Evolutionary conservation across 768 basidiomycete genomes (phyloP).

Genomic region (Coprinopsis strossmayeri): DNA sequence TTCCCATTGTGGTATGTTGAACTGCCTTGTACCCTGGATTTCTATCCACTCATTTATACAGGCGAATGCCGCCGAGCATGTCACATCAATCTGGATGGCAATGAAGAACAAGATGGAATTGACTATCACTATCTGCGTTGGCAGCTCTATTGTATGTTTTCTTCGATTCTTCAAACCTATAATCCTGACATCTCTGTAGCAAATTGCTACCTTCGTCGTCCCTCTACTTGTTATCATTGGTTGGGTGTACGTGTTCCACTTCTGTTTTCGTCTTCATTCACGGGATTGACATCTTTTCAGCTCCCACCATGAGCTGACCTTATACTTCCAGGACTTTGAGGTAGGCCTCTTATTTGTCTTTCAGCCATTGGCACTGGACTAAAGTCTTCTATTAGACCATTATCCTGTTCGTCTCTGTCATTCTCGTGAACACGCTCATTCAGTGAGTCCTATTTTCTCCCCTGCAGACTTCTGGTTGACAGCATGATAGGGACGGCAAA

Average conservation of each 20-base stretch:
- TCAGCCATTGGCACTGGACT: background rate
- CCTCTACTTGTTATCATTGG: slow-evolving; percentile 85
- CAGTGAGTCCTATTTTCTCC: slow-evolving; percentile 36
- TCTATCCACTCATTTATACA: slow-evolving; percentile 17
- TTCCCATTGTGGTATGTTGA: slow-evolving; percentile 74
- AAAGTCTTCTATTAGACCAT: slow-evolving; percentile 48
- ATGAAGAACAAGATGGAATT: slow-evolving; percentile 58
- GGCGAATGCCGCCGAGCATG: slow-evolving; percentile 85
- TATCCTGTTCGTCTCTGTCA: slow-evolving; percentile 77
- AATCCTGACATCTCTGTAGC: slow-evolving; percentile 32
- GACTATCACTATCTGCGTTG: slow-evolving; percentile 75
- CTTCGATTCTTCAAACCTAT: background rate
- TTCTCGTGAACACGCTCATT: slow-evolving; percentile 81
- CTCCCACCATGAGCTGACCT: slow-evolving; percentile 62
- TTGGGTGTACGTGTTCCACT: slow-evolving; percentile 57
- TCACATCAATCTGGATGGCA: slow-evolving; percentile 85
- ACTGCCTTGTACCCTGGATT: background rate
- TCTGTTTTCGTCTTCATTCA: slow-evolving; percentile 11
- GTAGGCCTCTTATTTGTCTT: slow-evolving; percentile 25
- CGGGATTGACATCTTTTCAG: slow-evolving; percentile 25
- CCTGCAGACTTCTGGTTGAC: slow-evolving; percentile 3
- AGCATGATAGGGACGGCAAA: slow-evolving; percentile 58
- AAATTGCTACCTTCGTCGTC: slow-evolving; percentile 83
- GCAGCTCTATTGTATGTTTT: slow-evolving; percentile 64
- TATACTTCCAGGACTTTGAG: slow-evolving; percentile 87